Evolutionary conservation across 306 rosid species (phyloP), one percentile per base, ranked within the genome.

Genomic region (Castanospermum australe): DNA sequence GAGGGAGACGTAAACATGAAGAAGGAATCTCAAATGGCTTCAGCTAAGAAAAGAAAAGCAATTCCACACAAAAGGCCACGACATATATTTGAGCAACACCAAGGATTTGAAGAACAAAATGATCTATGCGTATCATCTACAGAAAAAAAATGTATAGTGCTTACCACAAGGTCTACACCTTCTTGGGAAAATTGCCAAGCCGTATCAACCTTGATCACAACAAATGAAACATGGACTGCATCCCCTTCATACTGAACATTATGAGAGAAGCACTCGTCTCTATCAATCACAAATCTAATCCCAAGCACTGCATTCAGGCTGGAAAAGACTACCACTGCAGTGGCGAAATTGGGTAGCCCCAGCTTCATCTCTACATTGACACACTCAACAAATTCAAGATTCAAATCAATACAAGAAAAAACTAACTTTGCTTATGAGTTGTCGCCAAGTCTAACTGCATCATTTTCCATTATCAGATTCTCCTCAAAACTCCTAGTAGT

Each of bases 251-350:
- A 76, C 54, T 75, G 17, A 63, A 88, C 85, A 69, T 83, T 1
- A 67, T 90, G 91, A 66, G 88, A 82, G 79, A 82, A 90, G 79
- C 97, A 92, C 15, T 92, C 97, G 36, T 87, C 86, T 84, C 81
- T 84, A 38, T 90, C 88, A 45, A 92, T 81, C 79, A 90, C 92
- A 89, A 92, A 90, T 87, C 97, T 86, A 24, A 92, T 88, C 28
- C 97, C 92, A 73, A 70, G 3, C 72, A 79, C 90, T n/a, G 28
- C 69, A 55, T 83, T 79, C 33, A 83, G 41, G 81, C 67, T 81
- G 22, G 72, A 78, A 60, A 86, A 67, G 17, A 75, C 76, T 63
- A 80, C 72, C 83, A 81, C 10, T 63, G 77, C 74, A 56, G 38
- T 79, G 57, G 56, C 76, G n/a, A 72, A 21, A 44, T 62, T 80